Percentiles rank a stretch among this genome's conserved stretches.
Evolutionary conservation across 2,329 filamentous ascomycete genomes (phyloP).

Genomic region (Fusarium sp.): DNA sequence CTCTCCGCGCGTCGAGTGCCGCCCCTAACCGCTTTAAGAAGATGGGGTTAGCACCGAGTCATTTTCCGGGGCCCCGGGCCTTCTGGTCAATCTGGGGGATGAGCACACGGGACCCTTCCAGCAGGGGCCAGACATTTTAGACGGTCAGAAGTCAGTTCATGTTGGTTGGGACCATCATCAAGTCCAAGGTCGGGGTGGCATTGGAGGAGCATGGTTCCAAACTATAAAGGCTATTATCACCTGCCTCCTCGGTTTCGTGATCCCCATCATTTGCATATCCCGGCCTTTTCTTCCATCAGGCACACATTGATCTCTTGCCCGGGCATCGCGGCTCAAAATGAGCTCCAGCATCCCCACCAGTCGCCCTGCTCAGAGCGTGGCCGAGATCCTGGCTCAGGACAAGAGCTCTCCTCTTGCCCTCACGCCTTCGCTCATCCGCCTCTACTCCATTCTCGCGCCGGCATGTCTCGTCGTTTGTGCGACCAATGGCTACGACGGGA

Average conservation of each 20-base stretch:
- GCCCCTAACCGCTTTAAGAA: background rate
- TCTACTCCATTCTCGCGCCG: constrained; percentile 31
- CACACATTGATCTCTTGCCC: background rate
- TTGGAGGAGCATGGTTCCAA: background rate
- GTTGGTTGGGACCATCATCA: background rate
- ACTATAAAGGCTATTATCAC: constrained; percentile 4
- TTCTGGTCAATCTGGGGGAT: constrained; percentile 1
- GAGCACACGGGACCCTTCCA: background rate
- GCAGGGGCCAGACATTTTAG: background rate
- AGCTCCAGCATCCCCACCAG: background rate
- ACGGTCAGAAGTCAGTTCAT: constrained; percentile 4
- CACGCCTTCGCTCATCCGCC: constrained; percentile 19
- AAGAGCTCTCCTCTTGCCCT: constrained; percentile 24
- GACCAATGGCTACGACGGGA: constrained; percentile 65
- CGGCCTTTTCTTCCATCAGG: background rate
- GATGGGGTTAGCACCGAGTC: constrained; percentile 1
- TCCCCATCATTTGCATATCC: background rate
- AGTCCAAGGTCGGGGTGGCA: background rate
- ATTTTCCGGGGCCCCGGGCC: constrained; percentile 3
- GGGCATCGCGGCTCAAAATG: background rate
- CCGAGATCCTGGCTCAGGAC: constrained; percentile 26
- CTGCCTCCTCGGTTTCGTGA: background rate
- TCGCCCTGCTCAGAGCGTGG: constrained; percentile 24
- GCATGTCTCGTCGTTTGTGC: constrained; percentile 38
- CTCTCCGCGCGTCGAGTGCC: background rate